Conservation (phyloP, 768 basidiomycete species). For the Epithele typhae region DNA sequence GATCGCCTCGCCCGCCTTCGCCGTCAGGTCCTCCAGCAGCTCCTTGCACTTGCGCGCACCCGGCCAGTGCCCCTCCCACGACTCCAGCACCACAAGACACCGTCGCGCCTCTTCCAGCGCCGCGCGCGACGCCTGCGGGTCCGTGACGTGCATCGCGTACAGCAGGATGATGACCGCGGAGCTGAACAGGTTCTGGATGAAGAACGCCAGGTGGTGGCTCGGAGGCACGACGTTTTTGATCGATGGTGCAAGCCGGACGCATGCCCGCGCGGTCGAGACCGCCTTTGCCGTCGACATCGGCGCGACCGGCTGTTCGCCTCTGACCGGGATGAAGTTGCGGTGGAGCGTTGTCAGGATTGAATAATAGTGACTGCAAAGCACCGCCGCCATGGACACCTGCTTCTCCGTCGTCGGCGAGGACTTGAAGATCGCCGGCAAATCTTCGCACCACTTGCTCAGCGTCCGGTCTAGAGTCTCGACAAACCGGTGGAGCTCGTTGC, state of each 20-base stretch:
- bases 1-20: conserved; percentile 67
- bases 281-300: conserved; percentile 77
- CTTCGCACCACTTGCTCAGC: conserved; percentile 80
- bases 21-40: conserved; percentile 63
- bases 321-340: conserved; percentile 82
- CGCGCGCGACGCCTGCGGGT: conserved; percentile 54
- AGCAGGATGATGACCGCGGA: conserved; percentile 82
- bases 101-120: conserved; percentile 84
- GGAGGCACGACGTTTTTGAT: conserved; percentile 81
- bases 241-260: conserved; percentile 79
- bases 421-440: conserved; percentile 72
- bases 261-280: conserved; percentile 79
- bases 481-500: conserved; percentile 66
- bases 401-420: conserved; percentile 68
- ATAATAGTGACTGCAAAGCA: conserved; percentile 87
- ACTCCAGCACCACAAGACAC: conserved; percentile 64
- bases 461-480: conserved; percentile 78
- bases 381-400: conserved; percentile 81
- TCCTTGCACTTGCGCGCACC: conserved; percentile 87
- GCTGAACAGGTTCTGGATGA: conserved; percentile 87
- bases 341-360: conserved; percentile 84
- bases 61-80: conserved; percentile 86
- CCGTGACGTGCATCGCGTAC: conserved; percentile 80
- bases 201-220: conserved; percentile 85
- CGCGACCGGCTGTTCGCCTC: conserved; percentile 61